phyloP scores from a whole-genome alignment of 495 filamentous ascomycete genomes.

The Talaromyces proteolyticus region DNA sequence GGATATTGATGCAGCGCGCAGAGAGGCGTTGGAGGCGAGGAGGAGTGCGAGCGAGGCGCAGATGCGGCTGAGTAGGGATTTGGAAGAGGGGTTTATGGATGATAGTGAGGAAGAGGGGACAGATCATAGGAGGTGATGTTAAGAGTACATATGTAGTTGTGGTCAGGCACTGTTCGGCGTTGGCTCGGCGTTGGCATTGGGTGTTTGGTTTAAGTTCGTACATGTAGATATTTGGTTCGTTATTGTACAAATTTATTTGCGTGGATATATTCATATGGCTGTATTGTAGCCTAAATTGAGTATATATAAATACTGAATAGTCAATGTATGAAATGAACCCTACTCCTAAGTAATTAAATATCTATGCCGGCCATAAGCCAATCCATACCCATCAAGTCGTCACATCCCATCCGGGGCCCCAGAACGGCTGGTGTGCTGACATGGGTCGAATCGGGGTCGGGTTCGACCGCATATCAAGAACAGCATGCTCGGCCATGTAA shows the following conservation, averaged over 20 bases:
- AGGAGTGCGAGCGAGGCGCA: slow-evolving; percentile 35
- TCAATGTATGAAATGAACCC: no score
- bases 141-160: neutral
- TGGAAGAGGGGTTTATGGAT: slow-evolving; percentile 80
- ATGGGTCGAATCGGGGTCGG: neutral
- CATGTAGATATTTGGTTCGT: no score
- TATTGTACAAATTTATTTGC: no score
- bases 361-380: no score
- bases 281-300: no score
- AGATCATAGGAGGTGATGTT: neutral
- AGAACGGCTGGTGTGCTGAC: neutral
- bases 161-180: neutral
- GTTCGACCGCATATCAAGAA: neutral
- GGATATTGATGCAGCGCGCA: slow-evolving; percentile 40
- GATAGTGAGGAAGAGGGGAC: slow-evolving; percentile 64
- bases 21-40: slow-evolving; percentile 45
- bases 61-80: slow-evolving; percentile 68
- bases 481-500: neutral
- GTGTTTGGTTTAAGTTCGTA: no score
- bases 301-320: no score
- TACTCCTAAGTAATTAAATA: no score
- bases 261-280: no score
- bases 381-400: neutral
- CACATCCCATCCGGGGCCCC: neutral
- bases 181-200: no score